These are phyloP conservation scores for Neurospora sublineolata DNA, from an alignment of 495 filamentous ascomycete species.

Conservation along the genomic window DNA sequence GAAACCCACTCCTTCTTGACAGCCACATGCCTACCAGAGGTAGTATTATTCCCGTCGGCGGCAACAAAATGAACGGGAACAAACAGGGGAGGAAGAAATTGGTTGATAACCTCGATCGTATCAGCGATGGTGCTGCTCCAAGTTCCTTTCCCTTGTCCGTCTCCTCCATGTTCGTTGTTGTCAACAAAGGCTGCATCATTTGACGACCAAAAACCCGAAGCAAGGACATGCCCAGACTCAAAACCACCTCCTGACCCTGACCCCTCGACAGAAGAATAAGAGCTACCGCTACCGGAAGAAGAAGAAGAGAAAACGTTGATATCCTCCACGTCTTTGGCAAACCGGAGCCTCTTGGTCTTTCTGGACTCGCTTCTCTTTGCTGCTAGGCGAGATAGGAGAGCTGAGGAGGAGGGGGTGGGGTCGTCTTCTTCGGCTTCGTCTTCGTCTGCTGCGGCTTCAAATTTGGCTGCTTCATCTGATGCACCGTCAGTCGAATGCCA, in stretches of 20 bases:
- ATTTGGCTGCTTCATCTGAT: too few species aligned
- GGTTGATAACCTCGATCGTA: background rate
- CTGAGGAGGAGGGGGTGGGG: background rate
- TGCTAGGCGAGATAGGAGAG: background rate
- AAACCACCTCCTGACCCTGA: background rate
- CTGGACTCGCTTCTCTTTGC: background rate
- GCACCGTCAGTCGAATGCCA: background rate
- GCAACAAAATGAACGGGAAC: background rate
- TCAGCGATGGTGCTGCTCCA: background rate
- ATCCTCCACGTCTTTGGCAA: background rate
- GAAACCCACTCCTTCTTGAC: background rate
- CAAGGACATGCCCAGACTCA: background rate
- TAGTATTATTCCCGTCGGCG: too few species aligned
- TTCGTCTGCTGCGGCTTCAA: background rate
- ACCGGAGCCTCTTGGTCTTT: background rate
- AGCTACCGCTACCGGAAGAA: background rate
- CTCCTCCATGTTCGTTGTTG: background rate
- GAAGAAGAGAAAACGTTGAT: background rate
- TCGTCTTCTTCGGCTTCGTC: background rate
- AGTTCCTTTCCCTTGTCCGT: background rate
- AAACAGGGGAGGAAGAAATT: background rate
- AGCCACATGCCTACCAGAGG: background rate
- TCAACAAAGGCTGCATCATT: background rate
- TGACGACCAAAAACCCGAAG: background rate
- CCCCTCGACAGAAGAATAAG: background rate